Evolutionary conservation across 2,329 filamentous ascomycete species (phyloP), one percentile per base, ranked within the genome.

Genomic region (Zasmidium angulare): DNA sequence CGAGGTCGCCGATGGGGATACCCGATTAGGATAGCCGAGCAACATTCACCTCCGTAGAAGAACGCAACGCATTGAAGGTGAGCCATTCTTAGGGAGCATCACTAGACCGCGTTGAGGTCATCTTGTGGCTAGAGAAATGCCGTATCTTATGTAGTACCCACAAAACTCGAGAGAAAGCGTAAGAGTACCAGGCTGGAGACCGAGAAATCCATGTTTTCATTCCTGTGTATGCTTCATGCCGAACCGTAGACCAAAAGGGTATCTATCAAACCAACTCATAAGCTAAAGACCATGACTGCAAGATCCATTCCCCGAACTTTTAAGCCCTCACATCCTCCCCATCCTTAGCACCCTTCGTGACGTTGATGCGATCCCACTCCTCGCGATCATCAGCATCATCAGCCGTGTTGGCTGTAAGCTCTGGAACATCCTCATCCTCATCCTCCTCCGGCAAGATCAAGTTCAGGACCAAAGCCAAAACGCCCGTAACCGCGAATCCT

Each of bases 401-500:
- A 10, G 65, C 69, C 47, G 71, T 73, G 56, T 78, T 72, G 0
- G 76, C 77, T 21, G 74, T 76, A n/a, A 78, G 48, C 66, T 79
- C 78, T 0, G 75, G 74, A 4, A 59, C 63, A 53, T 79, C 78
- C 26, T 81, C 80, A 47, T 90, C 88, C 67, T 91, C 90, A n/a
- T 88, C 77, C 75, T 96, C 91, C 68, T 90, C 87, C 0, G 87
- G 84, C 17, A 96, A 76, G 0, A 85, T 66, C 52, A 95, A 74
- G 71, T 96, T 96, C 52, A 96, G 79, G 21, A 90, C 74, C 70
- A 95, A 81, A 53, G 86, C 86, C 46, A 93, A 71, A 22, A 92
- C 82, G 0, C 89, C 92, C 0, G 89, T 88, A 20, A 96, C 80
- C 0, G 88, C 87, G 63, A 89, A 90, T 0, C 89, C 89, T 0